phyloP scores from a whole-genome alignment of 495 filamentous ascomycete genomes.

The Daldinia decipiens region DNA sequence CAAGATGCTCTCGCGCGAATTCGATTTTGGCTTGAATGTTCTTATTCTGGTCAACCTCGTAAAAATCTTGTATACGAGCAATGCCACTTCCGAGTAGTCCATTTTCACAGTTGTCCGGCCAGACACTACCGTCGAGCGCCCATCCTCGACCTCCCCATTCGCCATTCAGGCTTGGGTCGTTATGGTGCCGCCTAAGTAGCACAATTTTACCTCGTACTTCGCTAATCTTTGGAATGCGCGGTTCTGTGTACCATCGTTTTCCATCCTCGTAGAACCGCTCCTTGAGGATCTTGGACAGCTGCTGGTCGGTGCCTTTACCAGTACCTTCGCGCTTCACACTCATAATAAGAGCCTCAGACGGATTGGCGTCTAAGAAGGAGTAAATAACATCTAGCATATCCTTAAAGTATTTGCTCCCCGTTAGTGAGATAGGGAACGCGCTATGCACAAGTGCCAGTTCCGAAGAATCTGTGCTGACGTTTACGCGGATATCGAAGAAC shows the following conservation, averaged over 20 bases:
- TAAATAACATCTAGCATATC: conserved; percentile 74
- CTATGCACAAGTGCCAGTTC: conserved; percentile 68
- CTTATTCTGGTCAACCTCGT: conserved; percentile 79
- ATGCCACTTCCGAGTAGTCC: conserved; percentile 75
- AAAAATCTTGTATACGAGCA: conserved; percentile 93
- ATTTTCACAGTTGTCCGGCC: conserved; percentile 90
- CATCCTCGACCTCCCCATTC: conserved; percentile 73
- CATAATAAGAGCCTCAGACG: conserved; percentile 84
- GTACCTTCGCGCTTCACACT: conserved; percentile 91
- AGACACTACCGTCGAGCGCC: conserved; percentile 83
- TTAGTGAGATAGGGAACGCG: conserved; percentile 59
- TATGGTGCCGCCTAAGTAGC: conserved; percentile 80
- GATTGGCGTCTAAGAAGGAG: conserved; percentile 79
- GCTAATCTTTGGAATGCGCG: conserved; percentile 82
- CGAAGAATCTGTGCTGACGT: conserved; percentile 72
- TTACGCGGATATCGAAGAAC: conserved; percentile 91
- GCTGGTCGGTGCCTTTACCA: conserved; percentile 80
- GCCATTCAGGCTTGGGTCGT: conserved; percentile 67
- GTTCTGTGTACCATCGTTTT: conserved; percentile 78
- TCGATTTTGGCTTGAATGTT: conserved; percentile 85
- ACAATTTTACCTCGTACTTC: conserved; percentile 85
- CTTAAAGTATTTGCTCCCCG: conserved; percentile 73
- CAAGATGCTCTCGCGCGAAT: conserved; percentile 76
- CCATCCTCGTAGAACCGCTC: conserved; percentile 73
- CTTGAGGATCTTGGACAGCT: conserved; percentile 75